Conservation (phyloP, 1,284 basidiomycete species). For the Naganishia sp. region DNA sequence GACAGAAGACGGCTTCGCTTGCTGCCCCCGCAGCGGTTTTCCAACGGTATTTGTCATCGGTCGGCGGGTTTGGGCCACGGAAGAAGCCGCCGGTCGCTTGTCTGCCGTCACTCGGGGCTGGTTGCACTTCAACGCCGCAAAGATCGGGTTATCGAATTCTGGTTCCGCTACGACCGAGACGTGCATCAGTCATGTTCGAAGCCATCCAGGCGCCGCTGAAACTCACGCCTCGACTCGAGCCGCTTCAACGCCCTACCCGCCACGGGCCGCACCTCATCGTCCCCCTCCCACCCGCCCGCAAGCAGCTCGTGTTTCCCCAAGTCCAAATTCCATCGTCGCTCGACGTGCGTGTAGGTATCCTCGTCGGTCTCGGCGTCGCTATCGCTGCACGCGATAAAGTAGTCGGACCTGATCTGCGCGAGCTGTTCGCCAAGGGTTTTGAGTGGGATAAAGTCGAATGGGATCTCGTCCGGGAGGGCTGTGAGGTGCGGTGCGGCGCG, state of each 20-base stretch:
- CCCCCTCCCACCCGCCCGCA: constrained; percentile 21
- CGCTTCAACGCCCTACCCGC: background rate
- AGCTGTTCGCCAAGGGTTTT: constrained; percentile 20
- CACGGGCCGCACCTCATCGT: constrained; percentile 9
- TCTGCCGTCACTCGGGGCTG: background rate
- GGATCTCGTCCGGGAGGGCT: constrained; percentile 23
- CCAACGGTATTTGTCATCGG: background rate
- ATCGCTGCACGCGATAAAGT: constrained; percentile 14
- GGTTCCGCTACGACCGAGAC: background rate
- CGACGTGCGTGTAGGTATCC: constrained; percentile 11
- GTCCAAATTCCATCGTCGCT: constrained; percentile 17
- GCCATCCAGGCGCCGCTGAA: background rate
- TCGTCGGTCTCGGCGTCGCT: constrained; percentile 7
- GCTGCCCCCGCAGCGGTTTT: background rate
- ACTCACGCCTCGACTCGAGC: constrained; percentile 15
- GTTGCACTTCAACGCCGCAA: constrained; percentile 15
- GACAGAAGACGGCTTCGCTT: background rate
- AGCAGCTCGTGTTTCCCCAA: constrained; percentile 24
- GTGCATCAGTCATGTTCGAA: background rate
- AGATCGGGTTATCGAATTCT: constrained; percentile 20
- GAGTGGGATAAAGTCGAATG: constrained; percentile 25
- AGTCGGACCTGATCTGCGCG: constrained; percentile 16
- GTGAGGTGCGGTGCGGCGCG: background rate
- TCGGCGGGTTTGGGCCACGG: constrained; percentile 2
- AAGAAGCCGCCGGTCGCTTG: background rate